Percentiles rank a stretch among this genome's conserved stretches.
Conservation (phyloP, 805 yeast species). For the Aciculoconidium aculeatum region DNA sequence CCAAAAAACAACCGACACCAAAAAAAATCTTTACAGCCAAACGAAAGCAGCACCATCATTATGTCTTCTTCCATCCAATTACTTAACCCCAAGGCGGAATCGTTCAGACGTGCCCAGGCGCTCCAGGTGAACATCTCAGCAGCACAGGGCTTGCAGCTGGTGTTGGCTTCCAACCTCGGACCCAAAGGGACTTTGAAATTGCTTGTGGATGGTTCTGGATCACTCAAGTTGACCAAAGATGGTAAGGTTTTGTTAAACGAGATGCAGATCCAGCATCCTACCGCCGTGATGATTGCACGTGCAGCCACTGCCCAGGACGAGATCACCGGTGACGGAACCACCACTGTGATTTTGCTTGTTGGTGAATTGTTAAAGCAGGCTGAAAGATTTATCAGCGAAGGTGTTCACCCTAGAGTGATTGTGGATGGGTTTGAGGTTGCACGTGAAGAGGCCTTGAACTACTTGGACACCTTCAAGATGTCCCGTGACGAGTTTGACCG, state of each 20-base stretch:
- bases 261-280: constrained; percentile 79
- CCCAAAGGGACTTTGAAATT: constrained; percentile 96
- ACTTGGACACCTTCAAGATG: constrained; percentile 60
- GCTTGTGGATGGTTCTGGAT: constrained; percentile 95
- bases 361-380: constrained; percentile 95
- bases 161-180: constrained; percentile 85
- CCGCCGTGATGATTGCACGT: constrained; percentile 61
- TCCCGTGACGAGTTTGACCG: constrained; percentile 58
- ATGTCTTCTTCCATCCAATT: constrained; percentile 72
- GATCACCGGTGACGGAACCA: constrained; percentile 98
- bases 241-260: constrained; percentile 91
- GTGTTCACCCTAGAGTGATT: constrained; percentile 90
- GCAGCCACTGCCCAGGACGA: constrained; percentile 99
- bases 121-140: constrained; percentile 92
- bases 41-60: too few species aligned
- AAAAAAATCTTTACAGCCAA: too few species aligned
- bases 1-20: too few species aligned
- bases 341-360: constrained; percentile 88
- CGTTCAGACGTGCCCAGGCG: constrained; percentile 93
- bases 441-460: constrained; percentile 65
- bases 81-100: constrained; percentile 95
- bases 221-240: constrained; percentile 91
- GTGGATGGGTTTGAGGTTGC: constrained; percentile 95
- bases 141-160: constrained; percentile 94
- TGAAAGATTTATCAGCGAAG: constrained; percentile 84